Conservation (phyloP, 2,329 filamentous ascomycete species). For the Dryadomyces quercivorus region DNA sequence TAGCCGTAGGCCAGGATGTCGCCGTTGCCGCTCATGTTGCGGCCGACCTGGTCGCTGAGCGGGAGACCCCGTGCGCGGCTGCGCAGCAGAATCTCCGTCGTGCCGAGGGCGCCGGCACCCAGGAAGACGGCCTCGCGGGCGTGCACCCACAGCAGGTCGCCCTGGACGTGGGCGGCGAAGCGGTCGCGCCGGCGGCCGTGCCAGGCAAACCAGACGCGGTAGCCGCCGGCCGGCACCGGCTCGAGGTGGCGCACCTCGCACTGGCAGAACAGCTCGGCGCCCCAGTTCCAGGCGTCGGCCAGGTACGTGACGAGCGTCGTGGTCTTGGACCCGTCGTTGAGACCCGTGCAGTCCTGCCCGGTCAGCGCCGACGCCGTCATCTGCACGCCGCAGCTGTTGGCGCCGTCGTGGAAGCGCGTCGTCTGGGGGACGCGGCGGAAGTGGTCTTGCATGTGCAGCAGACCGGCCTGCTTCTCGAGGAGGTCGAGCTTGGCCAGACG, state of each 20-base stretch:
- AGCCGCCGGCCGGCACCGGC: slow-evolving; percentile 38
- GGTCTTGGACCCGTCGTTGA: slow-evolving; percentile 58
- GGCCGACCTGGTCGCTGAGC: slow-evolving; percentile 44
- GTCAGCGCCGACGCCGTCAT: slow-evolving; percentile 48
- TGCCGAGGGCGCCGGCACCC: slow-evolving; percentile 51
- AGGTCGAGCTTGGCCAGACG: slow-evolving; percentile 44
- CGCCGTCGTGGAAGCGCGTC: slow-evolving; percentile 47
- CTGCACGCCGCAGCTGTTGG: slow-evolving; percentile 51
- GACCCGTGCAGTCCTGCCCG: slow-evolving; percentile 50
- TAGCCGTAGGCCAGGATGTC: slow-evolving; percentile 55
- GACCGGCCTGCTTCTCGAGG: slow-evolving; percentile 42
- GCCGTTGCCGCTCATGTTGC: slow-evolving; percentile 53
- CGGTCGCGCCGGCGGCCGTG: slow-evolving; percentile 44
- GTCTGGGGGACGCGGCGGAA: slow-evolving; percentile 48
- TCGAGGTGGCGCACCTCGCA: slow-evolving; percentile 53
- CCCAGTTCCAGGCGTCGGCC: slow-evolving; percentile 60
- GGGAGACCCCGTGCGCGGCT: slow-evolving; percentile 45
- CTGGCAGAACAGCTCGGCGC: slow-evolving; percentile 58
- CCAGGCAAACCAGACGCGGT: slow-evolving; percentile 53
- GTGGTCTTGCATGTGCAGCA: slow-evolving; percentile 35
- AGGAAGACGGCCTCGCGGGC: slow-evolving; percentile 54
- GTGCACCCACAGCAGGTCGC: slow-evolving; percentile 54
- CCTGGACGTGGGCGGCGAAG: slow-evolving; percentile 41
- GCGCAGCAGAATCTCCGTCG: slow-evolving; percentile 52
- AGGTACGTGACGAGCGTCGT: slow-evolving; percentile 55